A percentile compares a stretch with the other conserved stretches of the same genome.
Evolutionary conservation across 106 monocot species (phyloP).

Genomic region (Dioscorea dumetorum): DNA sequence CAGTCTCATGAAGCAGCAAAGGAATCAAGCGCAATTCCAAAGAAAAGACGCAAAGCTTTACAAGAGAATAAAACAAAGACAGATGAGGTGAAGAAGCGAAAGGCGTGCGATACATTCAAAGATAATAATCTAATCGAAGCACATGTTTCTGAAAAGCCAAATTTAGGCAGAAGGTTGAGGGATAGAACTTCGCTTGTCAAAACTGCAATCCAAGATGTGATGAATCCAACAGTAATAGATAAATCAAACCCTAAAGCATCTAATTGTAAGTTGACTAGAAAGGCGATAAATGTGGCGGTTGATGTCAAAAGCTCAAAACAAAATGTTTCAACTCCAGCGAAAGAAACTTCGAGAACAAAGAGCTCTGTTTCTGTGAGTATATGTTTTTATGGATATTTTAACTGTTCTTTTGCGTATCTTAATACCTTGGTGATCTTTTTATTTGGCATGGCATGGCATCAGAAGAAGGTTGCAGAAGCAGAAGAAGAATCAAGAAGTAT

Average conservation of each 20-base stretch:
- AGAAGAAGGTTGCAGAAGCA: no score
- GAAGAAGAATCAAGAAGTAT: no score
- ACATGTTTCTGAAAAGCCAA: not conserved
- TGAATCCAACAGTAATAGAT: not conserved
- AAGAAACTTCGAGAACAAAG: not conserved
- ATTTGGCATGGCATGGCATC: slow-evolving; percentile 4
- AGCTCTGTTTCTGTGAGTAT: slow-evolving; percentile 1
- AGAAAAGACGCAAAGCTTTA: not conserved
- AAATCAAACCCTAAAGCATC: not conserved
- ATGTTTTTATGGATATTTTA: not conserved
- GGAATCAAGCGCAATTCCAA: not conserved
- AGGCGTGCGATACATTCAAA: not conserved
- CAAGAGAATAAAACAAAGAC: not conserved
- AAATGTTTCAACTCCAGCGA: not conserved
- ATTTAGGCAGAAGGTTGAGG: not conserved
- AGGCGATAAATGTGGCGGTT: not conserved
- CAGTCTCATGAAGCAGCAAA: not conserved
- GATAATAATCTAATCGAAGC: not conserved
- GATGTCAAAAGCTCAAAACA: not conserved
- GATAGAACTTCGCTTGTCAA: not conserved
- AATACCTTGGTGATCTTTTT: not conserved
- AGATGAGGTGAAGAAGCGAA: not conserved
- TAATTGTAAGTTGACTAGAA: not conserved
- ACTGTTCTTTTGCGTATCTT: not conserved
- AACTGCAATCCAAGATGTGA: not conserved